Evolutionary conservation across 2,329 filamentous ascomycete genomes (phyloP), one percentile per base, ranked within the genome.

Genomic region (Chrysosphaeria jannelii): DNA sequence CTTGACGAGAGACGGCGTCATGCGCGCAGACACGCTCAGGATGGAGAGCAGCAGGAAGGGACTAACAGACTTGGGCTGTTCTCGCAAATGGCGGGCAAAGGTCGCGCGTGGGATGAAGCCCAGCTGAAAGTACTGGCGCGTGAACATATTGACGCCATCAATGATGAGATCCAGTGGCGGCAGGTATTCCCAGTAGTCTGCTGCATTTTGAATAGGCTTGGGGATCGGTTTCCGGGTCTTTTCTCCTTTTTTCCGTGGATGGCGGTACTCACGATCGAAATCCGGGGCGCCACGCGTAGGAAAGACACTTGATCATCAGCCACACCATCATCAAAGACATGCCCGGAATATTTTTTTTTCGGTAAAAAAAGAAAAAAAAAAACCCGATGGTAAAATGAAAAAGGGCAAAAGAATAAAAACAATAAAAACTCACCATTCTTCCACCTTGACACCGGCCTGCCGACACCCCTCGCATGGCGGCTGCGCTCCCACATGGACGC

Each of bases 21-120:
- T 47, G 12, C 57, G 47, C 3, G 55, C 54, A 4, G 57, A 59
- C 25, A 62, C 48, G 32, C 54, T 55, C 14, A 63, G 47, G 23
- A 63, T 51, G 28, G 50, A 46, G 8, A 60, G 41, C 11, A 62
- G 40, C 13, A 62, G 43, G 27, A 63, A 63, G 11, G 51, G 42
- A 36, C 49, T 56, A 30, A 56, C 42, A n/a, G 49, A 50, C 9
- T 42, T 42, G 14, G 45, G 42, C 25, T 57, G 45, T 4, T 44
- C 44, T 19, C 40, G 43, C n/a, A 63, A 40, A 5, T 44, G 43
- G 13, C 47, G 39, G 1, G 46, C 41, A 24, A 61, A 59, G 23
- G 46, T 39, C 13, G 51, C 42, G 36, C 57, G 59, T 5, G 51
- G 52, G 16, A 62, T 53, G 33, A 63, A 63, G 13, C 57, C 53